Percentiles rank a stretch among this genome's conserved stretches.
Conservation (phyloP, 352 stramenopile species). For the Peronosclerospora sorghi region DNA sequence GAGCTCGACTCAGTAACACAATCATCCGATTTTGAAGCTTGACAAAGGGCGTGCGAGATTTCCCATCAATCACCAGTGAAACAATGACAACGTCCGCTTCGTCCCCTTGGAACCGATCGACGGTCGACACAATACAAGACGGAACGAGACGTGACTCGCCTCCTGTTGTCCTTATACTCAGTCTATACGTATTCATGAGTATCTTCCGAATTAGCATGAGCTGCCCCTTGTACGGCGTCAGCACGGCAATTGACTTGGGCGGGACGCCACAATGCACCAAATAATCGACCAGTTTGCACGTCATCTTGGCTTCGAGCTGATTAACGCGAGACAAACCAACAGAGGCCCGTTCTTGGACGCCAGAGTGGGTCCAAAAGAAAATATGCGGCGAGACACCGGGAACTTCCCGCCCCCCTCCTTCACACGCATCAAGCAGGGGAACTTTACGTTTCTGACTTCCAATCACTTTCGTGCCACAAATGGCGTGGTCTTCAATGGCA, state of each 20-base stretch:
- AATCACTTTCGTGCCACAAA: constrained; percentile 52
- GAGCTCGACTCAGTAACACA: constrained; percentile 75
- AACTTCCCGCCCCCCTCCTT: constrained; percentile 58
- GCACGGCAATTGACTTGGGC: constrained; percentile 60
- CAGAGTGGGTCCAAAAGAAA: constrained; percentile 80
- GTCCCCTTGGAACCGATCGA: constrained; percentile 86
- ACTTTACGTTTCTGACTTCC: not conserved
- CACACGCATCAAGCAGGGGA: constrained; percentile 18
- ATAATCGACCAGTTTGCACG: constrained; percentile 63
- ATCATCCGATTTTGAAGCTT: constrained; percentile 86
- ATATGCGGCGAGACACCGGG: constrained; percentile 64
- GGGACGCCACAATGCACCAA: constrained; percentile 66
- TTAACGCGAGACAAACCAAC: constrained; percentile 77
- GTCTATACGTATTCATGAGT: constrained; percentile 34
- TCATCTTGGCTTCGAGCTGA: constrained; percentile 62
- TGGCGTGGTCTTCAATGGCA: constrained; percentile 66
- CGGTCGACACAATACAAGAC: constrained; percentile 64
- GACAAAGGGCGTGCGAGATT: constrained; percentile 80
- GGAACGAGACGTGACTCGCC: constrained; percentile 15
- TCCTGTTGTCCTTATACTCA: constrained; percentile 19
- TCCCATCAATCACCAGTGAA: constrained; percentile 82
- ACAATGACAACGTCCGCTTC: constrained; percentile 84
- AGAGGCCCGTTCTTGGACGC: constrained; percentile 39
- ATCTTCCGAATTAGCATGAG: constrained; percentile 76
- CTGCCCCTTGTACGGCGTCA: constrained; percentile 86